Conservation (phyloP, 306 rosid species). For the Quercus berberidifolia region DNA sequence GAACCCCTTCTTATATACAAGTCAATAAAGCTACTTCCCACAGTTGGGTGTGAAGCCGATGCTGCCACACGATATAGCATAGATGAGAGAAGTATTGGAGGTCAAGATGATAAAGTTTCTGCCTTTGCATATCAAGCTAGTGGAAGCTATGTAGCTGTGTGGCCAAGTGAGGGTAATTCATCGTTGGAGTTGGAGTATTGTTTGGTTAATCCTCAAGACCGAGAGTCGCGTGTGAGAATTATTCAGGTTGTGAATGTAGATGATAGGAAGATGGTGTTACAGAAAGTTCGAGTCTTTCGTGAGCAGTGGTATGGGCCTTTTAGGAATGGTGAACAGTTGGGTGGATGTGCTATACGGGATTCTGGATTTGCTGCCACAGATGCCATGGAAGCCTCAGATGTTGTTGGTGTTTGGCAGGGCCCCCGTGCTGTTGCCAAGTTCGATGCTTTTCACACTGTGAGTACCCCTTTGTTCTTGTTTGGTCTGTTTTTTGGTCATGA, state of each 20-base stretch:
- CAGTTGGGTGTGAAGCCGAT: slow-evolving; percentile 97
- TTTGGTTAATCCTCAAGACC: slow-evolving; percentile 77
- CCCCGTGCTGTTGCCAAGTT: slow-evolving; percentile 45
- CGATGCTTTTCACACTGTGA: slow-evolving; percentile 44
- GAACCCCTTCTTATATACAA: slow-evolving; percentile 45
- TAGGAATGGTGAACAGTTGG: slow-evolving; percentile 93
- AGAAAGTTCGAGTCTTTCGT: slow-evolving; percentile 56
- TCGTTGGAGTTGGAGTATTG: slow-evolving; percentile 78
- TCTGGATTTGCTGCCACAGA: slow-evolving; percentile 84
- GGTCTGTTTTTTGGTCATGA: not conserved
- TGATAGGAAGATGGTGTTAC: slow-evolving; percentile 37
- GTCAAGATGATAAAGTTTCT: slow-evolving; percentile 25
- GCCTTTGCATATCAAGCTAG: slow-evolving; percentile 78
- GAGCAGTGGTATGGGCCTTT: slow-evolving; percentile 99
- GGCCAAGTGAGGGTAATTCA: slow-evolving; percentile 39
- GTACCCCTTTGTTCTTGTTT: slow-evolving; percentile 25
- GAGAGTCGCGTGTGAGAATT: slow-evolving; percentile 81
- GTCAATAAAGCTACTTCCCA: slow-evolving; percentile 77
- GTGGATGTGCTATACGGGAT: slow-evolving; percentile 87
- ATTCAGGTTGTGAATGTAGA: slow-evolving; percentile 53
- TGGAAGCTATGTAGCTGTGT: slow-evolving; percentile 77
- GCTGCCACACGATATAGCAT: slow-evolving; percentile 72
- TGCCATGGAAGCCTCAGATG: slow-evolving; percentile 58
- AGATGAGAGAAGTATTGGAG: slow-evolving; percentile 61
- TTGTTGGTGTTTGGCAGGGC: slow-evolving; percentile 75